phyloP scores from a whole-genome alignment of 2,329 filamentous ascomycete genomes.

The Aschersonia sp. region DNA sequence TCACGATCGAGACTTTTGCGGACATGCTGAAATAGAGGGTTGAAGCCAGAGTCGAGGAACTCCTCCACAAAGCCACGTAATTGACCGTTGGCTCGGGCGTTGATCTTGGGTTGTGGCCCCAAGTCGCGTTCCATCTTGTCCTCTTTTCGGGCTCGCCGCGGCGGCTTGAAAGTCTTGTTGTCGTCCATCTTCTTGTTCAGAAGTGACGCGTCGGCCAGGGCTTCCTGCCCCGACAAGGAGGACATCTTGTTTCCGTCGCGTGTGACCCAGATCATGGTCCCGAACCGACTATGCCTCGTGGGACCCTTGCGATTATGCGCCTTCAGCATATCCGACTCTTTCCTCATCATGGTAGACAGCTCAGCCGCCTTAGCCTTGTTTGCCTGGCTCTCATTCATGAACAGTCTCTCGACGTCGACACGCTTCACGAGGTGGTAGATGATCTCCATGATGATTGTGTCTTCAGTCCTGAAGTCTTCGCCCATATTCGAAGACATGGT shows the following conservation, averaged over 20 bases:
- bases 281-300: constrained; percentile 84
- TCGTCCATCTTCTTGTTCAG: constrained; percentile 82
- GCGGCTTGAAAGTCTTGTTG: constrained; percentile 80
- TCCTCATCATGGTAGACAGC: constrained; percentile 58
- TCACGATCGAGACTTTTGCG: constrained; percentile 85
- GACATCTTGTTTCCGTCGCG: constrained; percentile 72
- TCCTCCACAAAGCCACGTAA: constrained; percentile 78
- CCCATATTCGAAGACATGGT: constrained; percentile 87
- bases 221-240: constrained; percentile 79
- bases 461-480: constrained; percentile 82
- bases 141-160: constrained; percentile 47
- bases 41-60: constrained; percentile 91
- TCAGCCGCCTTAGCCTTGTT: constrained; percentile 57
- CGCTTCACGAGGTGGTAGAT: constrained; percentile 89
- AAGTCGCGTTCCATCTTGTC: constrained; percentile 60
- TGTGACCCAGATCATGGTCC: constrained; percentile 95
- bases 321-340: constrained; percentile 73
- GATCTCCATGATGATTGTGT: constrained; percentile 80
- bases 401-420: constrained; percentile 70
- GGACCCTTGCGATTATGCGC: constrained; percentile 65
- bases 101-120: constrained; percentile 57
- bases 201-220: constrained; percentile 56
- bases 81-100: constrained; percentile 57
- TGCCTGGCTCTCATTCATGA: constrained; percentile 65
- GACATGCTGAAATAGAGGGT: constrained; percentile 73